Conservation (phyloP, 148 eudicot species). For the Chenopodium berlandieri region DNA sequence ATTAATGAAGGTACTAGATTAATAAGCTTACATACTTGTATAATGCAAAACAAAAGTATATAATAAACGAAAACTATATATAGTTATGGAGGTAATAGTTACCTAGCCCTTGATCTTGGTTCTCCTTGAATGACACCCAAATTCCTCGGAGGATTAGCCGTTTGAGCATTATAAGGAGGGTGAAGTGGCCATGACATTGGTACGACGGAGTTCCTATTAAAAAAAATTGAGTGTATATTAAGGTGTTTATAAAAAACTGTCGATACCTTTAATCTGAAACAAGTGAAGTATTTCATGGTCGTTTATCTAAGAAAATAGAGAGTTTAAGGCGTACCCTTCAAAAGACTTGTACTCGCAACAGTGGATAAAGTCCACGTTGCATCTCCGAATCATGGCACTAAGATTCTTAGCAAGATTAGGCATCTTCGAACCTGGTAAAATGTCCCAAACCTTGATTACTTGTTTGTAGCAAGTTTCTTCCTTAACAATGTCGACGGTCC, state of each 20-base stretch:
- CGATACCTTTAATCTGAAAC: not conserved
- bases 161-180: not conserved
- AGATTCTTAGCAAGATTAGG: slow-evolving; percentile 25
- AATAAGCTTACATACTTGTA: too few species aligned
- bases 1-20: not conserved
- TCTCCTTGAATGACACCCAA: slow-evolving; percentile 3
- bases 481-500: slow-evolving; percentile 33
- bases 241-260: too few species aligned
- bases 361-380: slow-evolving; percentile 25
- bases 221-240: too few species aligned
- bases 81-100: not conserved
- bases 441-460: slow-evolving; percentile 40
- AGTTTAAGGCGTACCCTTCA: slow-evolving; percentile 35
- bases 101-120: slow-evolving; percentile 8
- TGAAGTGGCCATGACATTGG: slow-evolving; percentile 20
- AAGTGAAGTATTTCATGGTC: not conserved
- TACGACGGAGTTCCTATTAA: slow-evolving; percentile 15
- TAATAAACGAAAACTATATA: not conserved
- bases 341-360: slow-evolving; percentile 28
- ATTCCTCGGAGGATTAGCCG: slow-evolving; percentile 14
- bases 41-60: not conserved
- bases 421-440: slow-evolving; percentile 27
- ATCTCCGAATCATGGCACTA: slow-evolving; percentile 24
- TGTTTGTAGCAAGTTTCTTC: slow-evolving; percentile 34
- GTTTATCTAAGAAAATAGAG: not conserved